Conservation (phyloP, 192 early-diverging fungal genomes). For the Backusella tuberculispora region DNA sequence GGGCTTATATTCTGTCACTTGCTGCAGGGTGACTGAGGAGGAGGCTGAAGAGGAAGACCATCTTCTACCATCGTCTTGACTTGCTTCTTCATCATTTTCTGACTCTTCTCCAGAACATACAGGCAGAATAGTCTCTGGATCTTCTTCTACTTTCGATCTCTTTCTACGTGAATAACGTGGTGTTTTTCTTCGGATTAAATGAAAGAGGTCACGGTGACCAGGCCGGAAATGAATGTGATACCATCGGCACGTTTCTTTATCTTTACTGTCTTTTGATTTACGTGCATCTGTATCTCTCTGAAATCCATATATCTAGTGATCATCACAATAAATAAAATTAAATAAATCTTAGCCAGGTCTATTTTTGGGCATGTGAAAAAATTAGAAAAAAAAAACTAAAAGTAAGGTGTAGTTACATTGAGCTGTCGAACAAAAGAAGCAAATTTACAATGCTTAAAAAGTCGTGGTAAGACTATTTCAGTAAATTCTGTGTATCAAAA, state of each 20-base stretch:
- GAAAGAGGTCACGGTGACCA: slow-evolving; percentile 44
- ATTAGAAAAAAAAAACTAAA: background rate
- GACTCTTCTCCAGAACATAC: slow-evolving; percentile 30
- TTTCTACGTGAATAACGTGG: slow-evolving; percentile 41
- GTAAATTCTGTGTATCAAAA: slow-evolving; percentile 44
- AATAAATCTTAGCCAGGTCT: background rate
- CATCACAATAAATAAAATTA: background rate
- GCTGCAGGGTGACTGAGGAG: background rate
- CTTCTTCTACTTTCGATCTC: slow-evolving; percentile 27
- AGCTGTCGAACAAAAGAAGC: slow-evolving; percentile 53
- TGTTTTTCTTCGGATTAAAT: slow-evolving; percentile 46
- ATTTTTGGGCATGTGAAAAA: background rate
- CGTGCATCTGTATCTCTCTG: slow-evolving; percentile 53
- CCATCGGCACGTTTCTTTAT: slow-evolving; percentile 49
- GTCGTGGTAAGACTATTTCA: slow-evolving; percentile 45
- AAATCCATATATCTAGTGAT: slow-evolving; percentile 50
- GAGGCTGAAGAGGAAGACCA: slow-evolving; percentile 18
- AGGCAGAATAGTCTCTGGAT: slow-evolving; percentile 25
- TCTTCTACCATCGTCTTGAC: slow-evolving; percentile 10
- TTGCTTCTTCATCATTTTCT: slow-evolving; percentile 27
- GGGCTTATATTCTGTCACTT: background rate
- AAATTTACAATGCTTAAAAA: slow-evolving; percentile 56
- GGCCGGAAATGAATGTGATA: slow-evolving; percentile 49
- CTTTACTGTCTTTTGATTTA: slow-evolving; percentile 51
- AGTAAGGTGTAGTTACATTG: slow-evolving; percentile 39